Base-by-base conservation (phyloP, 345 rosid genomes). In the Populus alba region DNA sequence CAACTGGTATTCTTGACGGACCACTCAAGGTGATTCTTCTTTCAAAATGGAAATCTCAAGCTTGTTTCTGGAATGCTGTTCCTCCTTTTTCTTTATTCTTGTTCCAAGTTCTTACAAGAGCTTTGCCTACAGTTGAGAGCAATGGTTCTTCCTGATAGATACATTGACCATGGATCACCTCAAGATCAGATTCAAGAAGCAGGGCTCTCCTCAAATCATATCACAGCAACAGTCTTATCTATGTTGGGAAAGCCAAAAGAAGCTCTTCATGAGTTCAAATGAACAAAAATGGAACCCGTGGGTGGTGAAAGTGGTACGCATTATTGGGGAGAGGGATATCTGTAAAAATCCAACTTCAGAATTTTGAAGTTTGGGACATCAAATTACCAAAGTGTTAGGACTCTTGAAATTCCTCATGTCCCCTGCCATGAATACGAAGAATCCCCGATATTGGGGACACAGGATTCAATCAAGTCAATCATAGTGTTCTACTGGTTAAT, bases 91-190 rank as follows among this genome's bases (percentile, higher is more conserved):
- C 5, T 31, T 22, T 29, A 5, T 9, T 59, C 15, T 3, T 61
- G 11, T 59, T 72, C 80, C 85, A 67, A 81, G 33, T 20, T 41
- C 31, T 31, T 29, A 47, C 1, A 55, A 3, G 33, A 47, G 29
- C 8, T 51, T 82, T 70, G 11, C 59, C 37, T 85, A 81, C 92
- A 91, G 93, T 80, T 87, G 80, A 83, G 93, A 83, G 51, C 91
- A 49, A 91, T 91, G 93, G 87, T 90, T 63, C 90, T 91, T 73
- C 95, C 93, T 10, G 95, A 91, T 70, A 86, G 91, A 85, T 90
- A 91, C 78, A 91, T 91, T 22, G 93, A 90, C 27, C 93, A 90
- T 66, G 95, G 93, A 72, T 62, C 93, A 57, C 86, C 88, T 8
- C 62, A 78, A 66, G 90, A 88, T 81, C 93, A 91, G 85, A 73